Evolutionary conservation across 2,329 filamentous ascomycete species (phyloP).

Genomic region (Colletotrichum eleusines): DNA sequence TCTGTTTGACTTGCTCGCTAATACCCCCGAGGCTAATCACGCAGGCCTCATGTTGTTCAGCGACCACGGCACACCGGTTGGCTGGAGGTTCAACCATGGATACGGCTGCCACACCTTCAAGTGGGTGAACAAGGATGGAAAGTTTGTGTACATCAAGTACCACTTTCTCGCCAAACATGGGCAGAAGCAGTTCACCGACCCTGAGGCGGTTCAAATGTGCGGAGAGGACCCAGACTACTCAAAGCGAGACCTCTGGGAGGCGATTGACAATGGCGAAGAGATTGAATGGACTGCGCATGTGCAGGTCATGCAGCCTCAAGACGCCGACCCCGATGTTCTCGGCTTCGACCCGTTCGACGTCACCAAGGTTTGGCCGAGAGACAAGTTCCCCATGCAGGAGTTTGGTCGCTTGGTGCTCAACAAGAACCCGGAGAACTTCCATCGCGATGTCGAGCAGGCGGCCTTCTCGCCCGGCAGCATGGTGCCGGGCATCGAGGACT

Average conservation of each 20-base stretch:
- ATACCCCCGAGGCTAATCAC: conserved; percentile 61
- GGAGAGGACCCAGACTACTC: conserved; percentile 64
- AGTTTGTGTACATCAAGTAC: conserved; percentile 65
- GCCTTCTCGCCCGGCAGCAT: conserved; percentile 65
- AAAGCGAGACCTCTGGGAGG: conserved; percentile 66
- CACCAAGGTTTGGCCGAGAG: conserved; percentile 65
- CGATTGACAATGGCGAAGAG: conserved; percentile 64
- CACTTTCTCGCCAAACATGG: conserved; percentile 61
- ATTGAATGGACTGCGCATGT: conserved; percentile 68
- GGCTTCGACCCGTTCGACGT: conserved; percentile 66
- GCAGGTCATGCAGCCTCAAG: conserved; percentile 67
- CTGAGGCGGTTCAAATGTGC: conserved; percentile 57
- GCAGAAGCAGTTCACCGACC: conserved; percentile 59
- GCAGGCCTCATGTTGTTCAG: conserved; percentile 63
- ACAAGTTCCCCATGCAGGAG: conserved; percentile 61
- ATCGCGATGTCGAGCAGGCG: conserved; percentile 63
- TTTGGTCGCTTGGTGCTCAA: conserved; percentile 64
- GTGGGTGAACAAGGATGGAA: conserved; percentile 59
- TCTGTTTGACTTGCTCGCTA: conserved; percentile 61
- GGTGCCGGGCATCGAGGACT: conserved; percentile 64
- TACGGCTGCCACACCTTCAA: conserved; percentile 62
- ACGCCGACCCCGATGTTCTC: conserved; percentile 64
- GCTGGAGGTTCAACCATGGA: conserved; percentile 56
- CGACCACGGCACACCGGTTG: conserved; percentile 61
- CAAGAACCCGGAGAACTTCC: conserved; percentile 66